Evolutionary conservation across 257 asterid genomes (phyloP), one percentile per base, ranked within the genome.

Genomic region (Mentha longifolia): DNA sequence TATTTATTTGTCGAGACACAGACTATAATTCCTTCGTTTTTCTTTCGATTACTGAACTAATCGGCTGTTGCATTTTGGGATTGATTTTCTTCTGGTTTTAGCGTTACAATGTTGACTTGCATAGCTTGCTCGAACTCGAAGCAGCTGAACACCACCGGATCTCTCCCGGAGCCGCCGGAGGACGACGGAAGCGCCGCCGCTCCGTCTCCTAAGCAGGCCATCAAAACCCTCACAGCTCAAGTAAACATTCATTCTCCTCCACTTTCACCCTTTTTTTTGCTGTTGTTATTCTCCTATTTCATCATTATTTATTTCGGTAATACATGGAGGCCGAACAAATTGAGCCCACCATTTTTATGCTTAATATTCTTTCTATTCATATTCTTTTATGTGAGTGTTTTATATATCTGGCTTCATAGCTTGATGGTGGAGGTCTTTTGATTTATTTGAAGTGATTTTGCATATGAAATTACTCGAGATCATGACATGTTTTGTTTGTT

Each of bases 81-180:
- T 39, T 25, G 33, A 19, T 58, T 70, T 37, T 49, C 39, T 54
- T 19, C 6, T 47, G 9, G 49, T 55, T 58, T 58, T 46, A 3
- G 33, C 67, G 31, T 81, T 88, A 76, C 62, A 10, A 94, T 94
- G 99, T 82, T 94, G 84, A 89, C 97, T 51, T 94, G 99, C 82
- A 91, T 94, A 78, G 96, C 97, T 47, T 90, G 97, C 81, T 88
- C 99, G 59, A 91, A 88, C 81, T 86, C 99, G 56, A 89, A 88
- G 85, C 96, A 79, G 80, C 81, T 71, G 6, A 81, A 75, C 51
- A 55, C 81, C 51, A 25, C 68, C 78, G 96, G 92, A 87, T 89
- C 97, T 83, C 87, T 91, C 5, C 86, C 73, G 6, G 85, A 83
- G 52, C 85, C 67, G 9, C 84, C 83, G 16, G 89, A 76, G 43